phyloP scores from a whole-genome alignment of 495 filamentous ascomycete genomes.

The Aspergillus affinis region DNA sequence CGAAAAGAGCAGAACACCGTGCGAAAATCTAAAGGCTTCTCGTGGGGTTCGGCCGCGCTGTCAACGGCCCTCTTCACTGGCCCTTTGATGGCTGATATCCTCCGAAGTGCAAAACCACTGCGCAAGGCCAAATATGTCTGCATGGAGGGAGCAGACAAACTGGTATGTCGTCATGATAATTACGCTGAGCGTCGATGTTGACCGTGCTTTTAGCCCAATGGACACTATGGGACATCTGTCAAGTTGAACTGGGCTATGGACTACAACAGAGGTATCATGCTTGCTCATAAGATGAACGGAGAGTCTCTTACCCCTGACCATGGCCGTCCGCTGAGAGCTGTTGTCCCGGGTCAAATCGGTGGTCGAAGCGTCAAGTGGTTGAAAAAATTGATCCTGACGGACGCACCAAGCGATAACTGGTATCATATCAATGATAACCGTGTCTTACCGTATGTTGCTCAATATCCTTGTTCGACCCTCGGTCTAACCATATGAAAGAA shows the following conservation, averaged over 20 bases:
- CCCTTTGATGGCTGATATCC: conserved; percentile 70
- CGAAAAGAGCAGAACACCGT: conserved; percentile 94
- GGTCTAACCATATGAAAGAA: conserved; percentile 38
- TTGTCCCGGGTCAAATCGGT: conserved; percentile 92
- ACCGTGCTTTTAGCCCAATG: conserved; percentile 64
- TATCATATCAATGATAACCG: conserved; percentile 96
- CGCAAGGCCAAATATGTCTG: conserved; percentile 80
- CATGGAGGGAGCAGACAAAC: conserved; percentile 88
- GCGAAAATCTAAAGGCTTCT: conserved; percentile 92
- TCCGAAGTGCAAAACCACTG: conserved; percentile 65
- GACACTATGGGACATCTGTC: conserved; percentile 85
- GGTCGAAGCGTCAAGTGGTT: conserved; percentile 96
- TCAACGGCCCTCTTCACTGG: conserved; percentile 93
- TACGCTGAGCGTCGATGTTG: background rate
- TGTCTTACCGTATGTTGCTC: conserved; percentile 64
- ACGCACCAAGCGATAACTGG: conserved; percentile 85
- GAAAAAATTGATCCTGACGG: conserved; percentile 77
- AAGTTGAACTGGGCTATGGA: conserved; percentile 91
- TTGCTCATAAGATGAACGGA: conserved; percentile 93
- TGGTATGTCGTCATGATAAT: conserved; percentile 44
- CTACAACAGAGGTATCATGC: conserved; percentile 79
- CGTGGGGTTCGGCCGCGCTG: conserved; percentile 88
- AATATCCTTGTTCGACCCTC: background rate
- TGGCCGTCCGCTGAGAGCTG: conserved; percentile 77
- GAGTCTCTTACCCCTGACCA: conserved; percentile 83